Evolutionary conservation across 805 yeast genomes (phyloP).

Genomic region (Saturnispora zaruensis): DNA sequence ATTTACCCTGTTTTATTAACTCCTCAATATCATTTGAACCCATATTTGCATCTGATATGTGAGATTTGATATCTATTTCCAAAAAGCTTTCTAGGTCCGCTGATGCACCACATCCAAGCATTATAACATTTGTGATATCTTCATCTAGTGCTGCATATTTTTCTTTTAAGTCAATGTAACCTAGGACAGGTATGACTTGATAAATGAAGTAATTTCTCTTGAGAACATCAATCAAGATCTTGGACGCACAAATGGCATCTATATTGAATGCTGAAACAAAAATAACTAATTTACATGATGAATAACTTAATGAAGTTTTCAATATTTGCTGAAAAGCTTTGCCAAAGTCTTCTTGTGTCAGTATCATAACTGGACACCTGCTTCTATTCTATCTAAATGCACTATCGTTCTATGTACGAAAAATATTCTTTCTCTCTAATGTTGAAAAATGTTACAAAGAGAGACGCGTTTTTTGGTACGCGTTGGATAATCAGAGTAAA

Average conservation of each 20-base stretch:
- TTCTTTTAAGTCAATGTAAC: conserved; percentile 66
- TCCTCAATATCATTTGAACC: background rate
- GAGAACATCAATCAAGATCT: conserved; percentile 59
- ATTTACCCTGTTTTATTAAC: background rate
- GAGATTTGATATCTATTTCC: conserved; percentile 51
- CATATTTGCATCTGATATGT: conserved; percentile 28
- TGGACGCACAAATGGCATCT: conserved; percentile 87
- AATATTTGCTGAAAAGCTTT: conserved; percentile 60
- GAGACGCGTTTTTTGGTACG: background rate
- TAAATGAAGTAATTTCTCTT: conserved; percentile 78
- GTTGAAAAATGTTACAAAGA: background rate
- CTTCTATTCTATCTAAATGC: background rate
- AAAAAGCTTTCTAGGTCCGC: conserved; percentile 73
- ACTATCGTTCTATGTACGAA: background rate
- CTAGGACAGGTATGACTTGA: conserved; percentile 88
- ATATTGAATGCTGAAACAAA: conserved; percentile 87
- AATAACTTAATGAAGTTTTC: conserved; percentile 71
- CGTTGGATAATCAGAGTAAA: background rate
- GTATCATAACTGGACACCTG: conserved; percentile 45
- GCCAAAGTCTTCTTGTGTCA: conserved; percentile 61
- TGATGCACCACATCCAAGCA: conserved; percentile 92
- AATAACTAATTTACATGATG: conserved; percentile 81
- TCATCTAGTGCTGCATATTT: conserved; percentile 60
- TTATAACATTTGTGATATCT: conserved; percentile 65
- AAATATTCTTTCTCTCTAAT: background rate